Base-by-base conservation (phyloP, 768 basidiomycete species). In the Hemileccinum rubropunctum region DNA sequence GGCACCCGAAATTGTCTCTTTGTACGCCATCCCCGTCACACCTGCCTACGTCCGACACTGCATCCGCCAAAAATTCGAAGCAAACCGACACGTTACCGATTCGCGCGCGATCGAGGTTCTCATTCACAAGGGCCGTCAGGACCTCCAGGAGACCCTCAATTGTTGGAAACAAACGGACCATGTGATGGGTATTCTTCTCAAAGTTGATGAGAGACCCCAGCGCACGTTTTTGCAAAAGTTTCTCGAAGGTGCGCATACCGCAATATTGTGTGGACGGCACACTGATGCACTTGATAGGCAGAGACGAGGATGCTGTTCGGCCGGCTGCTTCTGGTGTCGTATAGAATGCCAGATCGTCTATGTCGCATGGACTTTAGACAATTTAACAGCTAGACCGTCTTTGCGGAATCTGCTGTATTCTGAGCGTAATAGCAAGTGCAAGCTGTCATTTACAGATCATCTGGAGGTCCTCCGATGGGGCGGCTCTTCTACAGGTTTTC, bases 121-220 rank as follows among this genome's bases (percentile, higher is more conserved):
- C 59, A 63, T 97, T 35, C 78, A 87, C 63, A 98, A 98, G 76
- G 77, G 81, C 45, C 76, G 83, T 55, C 87, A 84, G 72, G 93
- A 98, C 58, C 91, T 83, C 63, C 95, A 98, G 76, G 95, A 98
- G 76, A 86, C 87, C 45, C 76, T 97, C 77, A 98, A 98, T 65
- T 81, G 80, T 60, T 98, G 94, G 94, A 94, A 94, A 64, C 88
- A 90, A 74, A 79, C 76, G 37, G 87, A 91, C 53, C 90, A 93
- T 62, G 73, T 93, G 27, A 69, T 84, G 67, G 89, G 88, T 3
- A 79, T 88, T 30, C 65, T 91, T 43, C 68, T 91, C 51, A 67
- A 78, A 53, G 56, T 64, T 47, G 70, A 75, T 1, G 71, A 77
- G 46, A 75, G 77, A 51, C 73, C 73, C 6, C 71, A 66, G 50